These are phyloP conservation scores for Lactarius pseudohatsudake DNA, from an alignment of 768 basidiomycete species.

Conservation along the genomic window DNA sequence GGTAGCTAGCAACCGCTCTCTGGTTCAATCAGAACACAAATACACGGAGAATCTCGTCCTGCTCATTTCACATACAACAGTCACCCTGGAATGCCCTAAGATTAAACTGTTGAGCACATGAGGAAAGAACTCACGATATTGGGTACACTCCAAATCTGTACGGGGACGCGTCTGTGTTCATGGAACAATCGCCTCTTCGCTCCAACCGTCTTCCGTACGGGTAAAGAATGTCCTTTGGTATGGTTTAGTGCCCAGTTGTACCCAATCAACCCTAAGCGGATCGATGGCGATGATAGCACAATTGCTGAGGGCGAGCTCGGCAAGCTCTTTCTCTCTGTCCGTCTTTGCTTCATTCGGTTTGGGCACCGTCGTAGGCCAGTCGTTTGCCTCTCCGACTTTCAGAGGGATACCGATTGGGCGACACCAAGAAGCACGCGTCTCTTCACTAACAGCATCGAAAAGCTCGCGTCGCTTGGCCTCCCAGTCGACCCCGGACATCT, in stretches of 20 bases:
- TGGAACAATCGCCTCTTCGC: slow-evolving; percentile 63
- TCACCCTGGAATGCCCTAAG: not conserved
- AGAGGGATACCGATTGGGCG: slow-evolving; percentile 59
- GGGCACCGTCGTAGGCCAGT: slow-evolving; percentile 60
- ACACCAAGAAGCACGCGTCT: slow-evolving; percentile 73
- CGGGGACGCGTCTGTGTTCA: slow-evolving; percentile 33
- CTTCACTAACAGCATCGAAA: slow-evolving; percentile 58
- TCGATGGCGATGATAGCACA: slow-evolving; percentile 76
- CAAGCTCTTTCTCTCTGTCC: slow-evolving; percentile 45
- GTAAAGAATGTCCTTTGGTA: slow-evolving; percentile 58
- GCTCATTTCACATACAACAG: not conserved
- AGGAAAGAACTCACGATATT: slow-evolving; percentile 3
- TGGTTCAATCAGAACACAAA: slow-evolving; percentile 1
- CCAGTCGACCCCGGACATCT: slow-evolving; percentile 52
- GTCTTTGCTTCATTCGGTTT: slow-evolving; percentile 42
- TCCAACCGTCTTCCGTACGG: slow-evolving; percentile 51
- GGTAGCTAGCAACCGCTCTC: not conserved
- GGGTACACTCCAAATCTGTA: not conserved
- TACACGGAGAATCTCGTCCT: slow-evolving; percentile 8
- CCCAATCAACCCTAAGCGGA: slow-evolving; percentile 65
- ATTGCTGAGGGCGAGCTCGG: slow-evolving; percentile 57
- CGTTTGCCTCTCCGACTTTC: slow-evolving; percentile 52
- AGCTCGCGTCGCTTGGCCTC: slow-evolving; percentile 58
- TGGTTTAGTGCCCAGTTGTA: slow-evolving; percentile 58
- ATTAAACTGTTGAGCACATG: not conserved